Conservation (phyloP, 1,284 basidiomycete species). For the Fomitopsis schrenkii region DNA sequence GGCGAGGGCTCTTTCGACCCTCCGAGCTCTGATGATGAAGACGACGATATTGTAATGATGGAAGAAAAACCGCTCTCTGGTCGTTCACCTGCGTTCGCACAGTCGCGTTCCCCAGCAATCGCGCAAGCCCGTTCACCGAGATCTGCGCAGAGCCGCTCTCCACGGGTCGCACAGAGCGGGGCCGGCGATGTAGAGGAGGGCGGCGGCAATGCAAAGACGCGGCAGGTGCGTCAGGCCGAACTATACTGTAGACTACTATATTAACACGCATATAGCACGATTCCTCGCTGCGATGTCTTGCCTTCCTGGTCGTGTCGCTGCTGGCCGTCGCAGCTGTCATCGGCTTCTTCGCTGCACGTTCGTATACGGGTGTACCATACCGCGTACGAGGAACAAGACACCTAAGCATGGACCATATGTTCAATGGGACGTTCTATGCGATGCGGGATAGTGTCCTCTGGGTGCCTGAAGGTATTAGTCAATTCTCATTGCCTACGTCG, state of each 20-base stretch:
- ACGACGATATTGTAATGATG: conserved; percentile 43
- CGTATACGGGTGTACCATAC: conserved; percentile 55
- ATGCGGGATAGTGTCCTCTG: conserved; percentile 56
- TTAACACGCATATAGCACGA: conserved; percentile 30
- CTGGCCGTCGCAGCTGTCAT: conserved; percentile 56
- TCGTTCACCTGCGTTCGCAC: too few species aligned
- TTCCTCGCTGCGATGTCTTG: conserved; percentile 49
- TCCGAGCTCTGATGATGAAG: conserved; percentile 67
- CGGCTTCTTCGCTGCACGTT: conserved; percentile 67
- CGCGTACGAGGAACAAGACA: conserved; percentile 54
- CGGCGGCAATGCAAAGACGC: conserved; percentile 33
- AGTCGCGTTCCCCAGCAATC: too few species aligned
- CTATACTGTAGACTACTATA: neutral
- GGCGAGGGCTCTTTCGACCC: conserved; percentile 69
- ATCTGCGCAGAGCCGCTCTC: conserved; percentile 21
- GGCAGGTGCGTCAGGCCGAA: conserved; percentile 27
- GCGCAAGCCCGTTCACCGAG: too few species aligned
- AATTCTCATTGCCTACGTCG: too few species aligned
- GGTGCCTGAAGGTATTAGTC: conserved; percentile 78
- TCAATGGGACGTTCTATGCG: conserved; percentile 80
- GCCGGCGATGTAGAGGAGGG: conserved; percentile 22
- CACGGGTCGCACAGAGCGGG: conserved; percentile 25
- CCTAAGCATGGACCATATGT: conserved; percentile 84
- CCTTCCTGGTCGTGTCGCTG: conserved; percentile 49
- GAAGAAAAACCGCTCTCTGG: too few species aligned